Base-by-base conservation (phyloP, 2,329 filamentous ascomycete species). In the Penicillium olsonii region DNA sequence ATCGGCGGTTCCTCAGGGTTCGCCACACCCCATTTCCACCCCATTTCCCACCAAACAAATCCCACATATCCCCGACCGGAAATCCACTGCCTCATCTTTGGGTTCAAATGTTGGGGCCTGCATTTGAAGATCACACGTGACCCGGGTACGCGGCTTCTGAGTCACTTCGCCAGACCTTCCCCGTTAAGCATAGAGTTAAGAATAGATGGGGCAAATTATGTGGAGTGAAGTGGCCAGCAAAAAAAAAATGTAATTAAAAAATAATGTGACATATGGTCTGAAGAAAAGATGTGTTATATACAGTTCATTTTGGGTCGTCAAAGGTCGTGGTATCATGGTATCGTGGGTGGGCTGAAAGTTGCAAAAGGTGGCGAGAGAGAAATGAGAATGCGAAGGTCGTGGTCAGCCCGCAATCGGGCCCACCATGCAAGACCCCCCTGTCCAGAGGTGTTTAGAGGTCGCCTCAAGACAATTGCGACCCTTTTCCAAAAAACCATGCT, bases 401-500 rank as follows among this genome's bases (percentile, higher is more conserved):
- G 24, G 8, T 51, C 12, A 51, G 37, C 44, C 33, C 43, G 44
- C 37, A 19, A 51, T 48, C 29, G 48, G 38, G 11, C 43, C 37
- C 4, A 54, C 48, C 6, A 59, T 50, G 45, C 54, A 59, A 20
- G 49, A 29, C 11, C 49, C 49, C 26, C 49, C 49, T 17, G 60
- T 61, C 62, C 64, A 68, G 24, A 64, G 57, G 45, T 63, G 50
- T 31, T 62, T 63, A 12, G 59, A 59, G 20, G 59, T 59, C 45
- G 62, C 58, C 42, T 67, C 64, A 12, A 66, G 56, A 50, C 63
- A 65, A 41, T 55, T 58, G 42, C 60, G 59, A 26, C 60, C 60
- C 27, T 65, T 63, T 24, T 63, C 62, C 11, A 66, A 45, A n/a
- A 66, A 55, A 14, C 51, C 49, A 43, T 48, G 54, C 38, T 55